Evolutionary conservation across 106 monocot species (phyloP).

Genomic region (Narthecium ossifragum): DNA sequence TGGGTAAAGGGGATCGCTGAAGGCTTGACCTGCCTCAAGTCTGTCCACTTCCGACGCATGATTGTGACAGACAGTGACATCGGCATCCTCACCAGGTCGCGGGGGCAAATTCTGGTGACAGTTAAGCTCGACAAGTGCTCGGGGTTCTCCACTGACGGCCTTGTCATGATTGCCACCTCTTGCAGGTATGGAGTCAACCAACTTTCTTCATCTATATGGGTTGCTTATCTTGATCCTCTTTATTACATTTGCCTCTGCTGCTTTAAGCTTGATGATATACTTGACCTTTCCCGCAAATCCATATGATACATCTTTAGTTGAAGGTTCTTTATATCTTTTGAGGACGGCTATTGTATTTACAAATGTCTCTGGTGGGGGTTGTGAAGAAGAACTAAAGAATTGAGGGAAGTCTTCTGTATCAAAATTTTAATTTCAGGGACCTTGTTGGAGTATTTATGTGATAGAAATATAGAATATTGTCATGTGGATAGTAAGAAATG

Average conservation of each 20-base stretch:
- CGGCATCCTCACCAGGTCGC: slow-evolving; percentile 33
- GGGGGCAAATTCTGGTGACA: slow-evolving; percentile 41
- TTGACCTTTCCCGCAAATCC: neutral
- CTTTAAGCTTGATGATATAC: no score
- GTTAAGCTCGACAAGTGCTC: slow-evolving; percentile 93
- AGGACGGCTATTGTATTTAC: neutral
- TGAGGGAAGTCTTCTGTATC: no score
- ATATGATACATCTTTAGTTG: neutral
- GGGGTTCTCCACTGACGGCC: slow-evolving; percentile 77
- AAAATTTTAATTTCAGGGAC: no score
- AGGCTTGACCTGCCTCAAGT: slow-evolving; percentile 53
- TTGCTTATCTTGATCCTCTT: neutral
- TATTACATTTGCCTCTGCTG: neutral
- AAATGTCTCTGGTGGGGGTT: no score
- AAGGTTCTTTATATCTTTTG: neutral
- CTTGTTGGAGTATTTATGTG: no score
- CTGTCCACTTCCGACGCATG: slow-evolving; percentile 78
- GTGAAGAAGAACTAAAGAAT: neutral
- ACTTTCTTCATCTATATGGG: neutral
- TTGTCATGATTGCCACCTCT: slow-evolving; percentile 44
- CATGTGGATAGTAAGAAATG: no score
- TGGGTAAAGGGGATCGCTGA: slow-evolving; percentile 61
- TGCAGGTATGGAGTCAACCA: slow-evolving; percentile 52
- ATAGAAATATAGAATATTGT: no score
- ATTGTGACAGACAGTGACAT: slow-evolving; percentile 66